Evolutionary conservation across 2,329 filamentous ascomycete species (phyloP), one percentile per base, ranked within the genome.

Genomic region (Simplicillium sp.): DNA sequence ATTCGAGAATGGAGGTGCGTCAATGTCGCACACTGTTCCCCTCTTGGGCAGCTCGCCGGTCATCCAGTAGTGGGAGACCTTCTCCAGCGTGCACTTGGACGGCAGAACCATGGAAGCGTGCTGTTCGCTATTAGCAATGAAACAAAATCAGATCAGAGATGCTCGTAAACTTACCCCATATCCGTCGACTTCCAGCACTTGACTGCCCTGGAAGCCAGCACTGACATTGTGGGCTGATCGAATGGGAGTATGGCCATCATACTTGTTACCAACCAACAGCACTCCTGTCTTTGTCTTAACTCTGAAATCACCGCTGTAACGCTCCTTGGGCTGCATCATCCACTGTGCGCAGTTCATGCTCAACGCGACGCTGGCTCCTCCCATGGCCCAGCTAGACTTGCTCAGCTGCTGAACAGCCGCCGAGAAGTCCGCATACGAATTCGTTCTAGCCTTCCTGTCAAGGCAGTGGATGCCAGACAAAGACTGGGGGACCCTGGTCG

Each of bases 221-320:
- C 58, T 64, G 29, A 61, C 50, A 34, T 64, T 64, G 35, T 47
- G 49, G 1, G 63, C 65, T 14, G 61, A 62, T 3, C 39, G 48
- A 7, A 68, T 46, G 2, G 65, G 62, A 2, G 61, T 66, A n/a
- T 59, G 50, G 0, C 54, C 56, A 39, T 69, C 65, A 20, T 51
- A 51, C 1, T 54, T 58, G 43, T 63, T 67, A 7, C 59, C 57
- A 9, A 67, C 52, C 12, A 69, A 44, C 2, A 68, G 49, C 2
- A 67, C 37, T 0, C 60, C 56, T 13, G 55, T 56, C 40, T 47
- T 54, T 0, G 60, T 57, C 41, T 52, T 55, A 34, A 54, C 55
- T 13, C 42, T 42, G 37, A 65, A 62, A 36, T 56, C 52, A 1
- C 54, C 58, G 2, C 40, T 47, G 36, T 60, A 62, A 13, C 52